Evolutionary conservation across 306 rosid species (phyloP), one percentile per base, ranked within the genome.

Genomic region (Trifolium dubium): DNA sequence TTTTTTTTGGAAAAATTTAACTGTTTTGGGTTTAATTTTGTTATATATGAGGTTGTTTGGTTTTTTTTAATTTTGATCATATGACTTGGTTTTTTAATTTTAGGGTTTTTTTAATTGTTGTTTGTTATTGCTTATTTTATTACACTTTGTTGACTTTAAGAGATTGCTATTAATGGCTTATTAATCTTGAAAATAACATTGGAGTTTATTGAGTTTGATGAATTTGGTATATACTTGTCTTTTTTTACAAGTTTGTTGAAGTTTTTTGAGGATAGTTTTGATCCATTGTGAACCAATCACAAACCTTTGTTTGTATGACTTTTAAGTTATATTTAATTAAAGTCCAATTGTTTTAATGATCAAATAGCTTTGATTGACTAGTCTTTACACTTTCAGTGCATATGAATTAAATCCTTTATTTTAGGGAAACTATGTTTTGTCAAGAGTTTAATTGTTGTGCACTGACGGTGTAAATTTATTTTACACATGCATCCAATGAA

Each of bases 11-110:
- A 3, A 40, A 55, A 71, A 15, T n/a, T 29, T 6, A 34, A 15
- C 5, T 59, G 19, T 82, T 80, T 79, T 56, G 80, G 82, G 77
- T 78, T 75, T 65, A 40, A 4, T 1, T 62, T 59, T 75, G n/a
- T 11, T 4, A 7, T 40, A 7, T 40, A 6, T 67, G 44, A 32
- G 77, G 50, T 37, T 77, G 3, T 23, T 19, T 67, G 39, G 43
- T 58, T 55, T 13, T 54, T 19, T 13, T 54, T 56, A 56, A 10
- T 23, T 28, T 56, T 56, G 35, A 23, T 2, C 8, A 10, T 0
- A 55, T 10, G 6, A 23, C 3, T 23, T 23, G 11, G 15, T 8
- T 37, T 8, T 37, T 7, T 72, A 53, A 34, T 39, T 76, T 83
- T 72, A 53, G 71, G 77, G 64, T 67, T 80, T 72, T 44, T 53